These are phyloP conservation scores for Eucalyptus fibrosa DNA, from an alignment of 345 rosid genomes.

Conservation along the genomic window DNA sequence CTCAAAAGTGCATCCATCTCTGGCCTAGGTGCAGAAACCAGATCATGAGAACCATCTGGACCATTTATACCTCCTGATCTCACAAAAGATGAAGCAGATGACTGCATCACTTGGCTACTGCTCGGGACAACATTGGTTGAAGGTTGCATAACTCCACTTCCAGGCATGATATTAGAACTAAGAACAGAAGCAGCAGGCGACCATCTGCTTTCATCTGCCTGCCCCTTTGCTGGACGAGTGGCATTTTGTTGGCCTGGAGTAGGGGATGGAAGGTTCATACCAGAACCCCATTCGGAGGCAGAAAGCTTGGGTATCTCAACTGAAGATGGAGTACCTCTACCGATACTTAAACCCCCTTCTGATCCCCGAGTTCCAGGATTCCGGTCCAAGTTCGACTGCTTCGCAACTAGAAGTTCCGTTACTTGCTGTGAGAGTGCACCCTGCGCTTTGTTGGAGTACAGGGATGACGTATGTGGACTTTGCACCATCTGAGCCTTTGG, in stretches of 20 bases:
- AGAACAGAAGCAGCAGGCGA: conserved; percentile 28
- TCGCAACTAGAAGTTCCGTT: conserved; percentile 4
- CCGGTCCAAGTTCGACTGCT: conserved; percentile 14
- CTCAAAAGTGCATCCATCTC: not conserved
- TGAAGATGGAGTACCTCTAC: conserved; percentile 19
- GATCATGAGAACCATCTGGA: conserved; percentile 1
- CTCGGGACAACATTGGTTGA: not conserved
- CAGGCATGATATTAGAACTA: conserved; percentile 8
- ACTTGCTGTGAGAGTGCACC: conserved; percentile 7
- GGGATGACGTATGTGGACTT: conserved; percentile 2
- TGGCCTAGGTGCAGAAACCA: conserved; percentile 12
- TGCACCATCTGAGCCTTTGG: conserved; percentile 15
- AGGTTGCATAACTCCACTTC: not conserved
- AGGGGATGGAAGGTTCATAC: conserved; percentile 79
- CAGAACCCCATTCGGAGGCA: conserved; percentile 45
- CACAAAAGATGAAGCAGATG: not conserved
- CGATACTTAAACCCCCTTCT: conserved; percentile 11
- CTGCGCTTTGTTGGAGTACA: conserved; percentile 2
- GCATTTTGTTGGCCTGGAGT: conserved; percentile 69
- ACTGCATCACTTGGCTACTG: not conserved
- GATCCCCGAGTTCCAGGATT: conserved; percentile 15
- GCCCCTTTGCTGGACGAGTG: conserved; percentile 19
- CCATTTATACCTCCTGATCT: not conserved
- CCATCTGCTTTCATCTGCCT: conserved; percentile 48
- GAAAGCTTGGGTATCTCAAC: conserved; percentile 44